Base-by-base conservation (phyloP, 2,329 filamentous ascomycete genomes). In the Aspergillus japonicus region DNA sequence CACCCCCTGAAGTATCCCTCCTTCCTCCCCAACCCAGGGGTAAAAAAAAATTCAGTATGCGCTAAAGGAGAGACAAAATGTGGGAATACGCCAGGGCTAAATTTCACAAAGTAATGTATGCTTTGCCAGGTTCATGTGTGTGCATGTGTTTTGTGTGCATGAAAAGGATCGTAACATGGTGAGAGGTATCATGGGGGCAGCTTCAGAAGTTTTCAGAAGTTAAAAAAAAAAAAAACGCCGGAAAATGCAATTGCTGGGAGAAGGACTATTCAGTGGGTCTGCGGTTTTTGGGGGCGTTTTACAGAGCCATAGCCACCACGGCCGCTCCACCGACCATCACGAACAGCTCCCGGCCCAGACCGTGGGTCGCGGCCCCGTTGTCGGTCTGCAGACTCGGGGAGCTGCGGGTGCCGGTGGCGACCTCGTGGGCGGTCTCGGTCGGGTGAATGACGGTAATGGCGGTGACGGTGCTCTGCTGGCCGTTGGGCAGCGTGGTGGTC, bases 391-490 rank as follows among this genome's bases (percentile, higher is more conserved):
- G 67, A 39, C 75, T 70, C 6, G 79, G 77, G 4, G 70, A 63
- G 3, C 65, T 64, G 0, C 66, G 62, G 10, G 66, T 67, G 12
- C 67, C 61, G 16, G 68, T 70, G 3, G 65, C 58, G 24, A 62
- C 68, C 1, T 67, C 68, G 5, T 63, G 61, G 24, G 65, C 58
- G 14, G 73, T 73, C 23, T 58, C 56, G 21, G 66, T 66, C 10
- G 77, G 76, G 48, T 78, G 71, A 49, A 81, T 75, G 35, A 81
- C 71, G 2, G 79, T 77, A n/a, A 80, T 69, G 44, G 76, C 73
- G 11, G 80, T 82, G 60, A 78, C 71, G 47, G 79, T 81, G 62
- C 70, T 72, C 23, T 75, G 56, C 16, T 67, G 69, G n/a, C 80
- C 80, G 59, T 81, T 69, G 19, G 76, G 63, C 11, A 76, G 60